A percentile compares a stretch with the other conserved stretches of the same genome.
Conservation (phyloP, 805 yeast species). For the Pichia kluyveri region DNA sequence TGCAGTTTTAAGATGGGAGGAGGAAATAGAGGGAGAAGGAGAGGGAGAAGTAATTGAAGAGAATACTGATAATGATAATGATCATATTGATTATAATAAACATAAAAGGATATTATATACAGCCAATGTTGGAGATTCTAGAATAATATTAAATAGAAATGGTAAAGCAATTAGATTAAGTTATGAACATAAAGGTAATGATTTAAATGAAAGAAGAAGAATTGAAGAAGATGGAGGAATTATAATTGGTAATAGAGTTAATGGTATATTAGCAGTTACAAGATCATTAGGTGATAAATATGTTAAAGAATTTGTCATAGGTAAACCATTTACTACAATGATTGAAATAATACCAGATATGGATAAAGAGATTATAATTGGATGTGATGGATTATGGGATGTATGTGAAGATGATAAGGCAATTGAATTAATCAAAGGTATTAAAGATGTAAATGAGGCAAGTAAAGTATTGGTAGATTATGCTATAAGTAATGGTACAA, state of each 20-base stretch:
- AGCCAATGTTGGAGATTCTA: conserved; percentile 91
- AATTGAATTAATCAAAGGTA: conserved; percentile 53
- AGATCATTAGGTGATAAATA: conserved; percentile 90
- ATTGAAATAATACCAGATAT: conserved; percentile 50
- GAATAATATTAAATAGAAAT: conserved; percentile 69
- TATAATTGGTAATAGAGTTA: conserved; percentile 83
- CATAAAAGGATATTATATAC: conserved; percentile 78
- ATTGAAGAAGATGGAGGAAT: conserved; percentile 77
- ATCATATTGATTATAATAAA: conserved; percentile 36
- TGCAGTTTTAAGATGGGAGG: conserved; percentile 83
- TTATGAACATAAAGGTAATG: conserved; percentile 92
- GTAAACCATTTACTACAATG: conserved; percentile 86
- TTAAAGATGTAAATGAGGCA: conserved; percentile 53
- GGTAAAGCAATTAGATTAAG: conserved; percentile 72
- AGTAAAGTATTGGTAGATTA: conserved; percentile 56
- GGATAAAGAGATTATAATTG: conserved; percentile 79
- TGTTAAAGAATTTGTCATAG: conserved; percentile 81
- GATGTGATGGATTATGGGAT: conserved; percentile 98
- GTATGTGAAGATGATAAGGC: conserved; percentile 82
- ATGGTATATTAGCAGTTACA: conserved; percentile 92
- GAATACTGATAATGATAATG: conserved; percentile 25
- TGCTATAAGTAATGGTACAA: conserved; percentile 72
- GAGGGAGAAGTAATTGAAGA: conserved; percentile 3
- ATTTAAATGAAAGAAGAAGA: conserved; percentile 64
- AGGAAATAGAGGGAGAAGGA: conserved; percentile 14